phyloP scores from a whole-genome alignment of 2,329 filamentous ascomycete species.

The Pestalotiopsis sp. region DNA sequence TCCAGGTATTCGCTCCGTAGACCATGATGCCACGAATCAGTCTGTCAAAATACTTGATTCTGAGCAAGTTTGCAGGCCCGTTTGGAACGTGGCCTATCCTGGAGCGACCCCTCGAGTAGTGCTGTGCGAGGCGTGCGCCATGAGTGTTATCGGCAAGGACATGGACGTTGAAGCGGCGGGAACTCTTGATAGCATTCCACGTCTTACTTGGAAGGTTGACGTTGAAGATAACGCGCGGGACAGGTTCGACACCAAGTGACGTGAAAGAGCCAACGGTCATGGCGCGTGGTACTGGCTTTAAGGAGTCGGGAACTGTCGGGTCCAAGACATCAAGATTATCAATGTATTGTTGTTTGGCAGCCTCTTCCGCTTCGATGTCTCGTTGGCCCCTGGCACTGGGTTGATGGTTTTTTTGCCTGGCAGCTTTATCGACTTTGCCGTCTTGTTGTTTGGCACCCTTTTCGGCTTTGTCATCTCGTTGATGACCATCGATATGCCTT shows the following conservation, averaged over 20 bases:
- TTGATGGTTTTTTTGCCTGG: too few species aligned
- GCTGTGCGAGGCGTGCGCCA: conserved; percentile 53
- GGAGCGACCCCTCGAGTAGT: conserved; percentile 36
- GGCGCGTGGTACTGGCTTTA: conserved; percentile 38
- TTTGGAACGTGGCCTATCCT: not conserved
- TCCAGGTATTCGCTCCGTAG: not conserved
- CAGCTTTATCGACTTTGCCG: too few species aligned
- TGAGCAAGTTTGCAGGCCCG: not conserved
- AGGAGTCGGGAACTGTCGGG: not conserved
- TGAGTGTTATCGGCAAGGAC: conserved; percentile 48
- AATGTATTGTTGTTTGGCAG: too few species aligned
- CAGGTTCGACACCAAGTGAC: conserved; percentile 54
- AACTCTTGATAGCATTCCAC: conserved; percentile 49
- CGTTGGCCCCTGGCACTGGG: not conserved
- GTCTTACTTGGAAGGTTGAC: conserved; percentile 58
- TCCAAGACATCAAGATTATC: not conserved
- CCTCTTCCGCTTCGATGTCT: not conserved
- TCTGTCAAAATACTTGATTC: not conserved
- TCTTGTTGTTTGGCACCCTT: too few species aligned
- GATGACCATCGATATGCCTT: too few species aligned
- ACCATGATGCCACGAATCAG: not conserved
- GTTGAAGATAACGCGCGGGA: conserved; percentile 59
- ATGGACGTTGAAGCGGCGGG: conserved; percentile 56
- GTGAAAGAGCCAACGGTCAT: conserved; percentile 66
- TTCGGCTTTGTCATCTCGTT: too few species aligned